phyloP scores from a whole-genome alignment of 1,284 basidiomycete genomes.

The Irpex sp. region DNA sequence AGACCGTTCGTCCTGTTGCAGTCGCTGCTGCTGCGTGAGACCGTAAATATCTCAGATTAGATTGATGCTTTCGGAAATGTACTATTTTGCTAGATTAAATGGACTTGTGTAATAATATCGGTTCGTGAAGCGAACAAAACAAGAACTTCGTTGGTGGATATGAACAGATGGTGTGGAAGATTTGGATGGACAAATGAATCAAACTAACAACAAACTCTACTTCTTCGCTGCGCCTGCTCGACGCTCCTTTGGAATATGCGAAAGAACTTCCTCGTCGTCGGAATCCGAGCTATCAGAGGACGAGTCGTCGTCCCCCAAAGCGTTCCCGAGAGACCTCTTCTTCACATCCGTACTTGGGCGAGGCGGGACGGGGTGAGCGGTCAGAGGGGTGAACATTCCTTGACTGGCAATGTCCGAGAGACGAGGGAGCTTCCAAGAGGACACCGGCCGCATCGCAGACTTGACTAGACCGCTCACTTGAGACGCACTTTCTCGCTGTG shows the following conservation, averaged over 20 bases:
- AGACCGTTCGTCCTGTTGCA: slow-evolving; percentile 24
- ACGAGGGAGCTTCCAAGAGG: slow-evolving; percentile 28
- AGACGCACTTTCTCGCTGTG: slow-evolving; percentile 17
- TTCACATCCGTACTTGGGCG: slow-evolving; percentile 14
- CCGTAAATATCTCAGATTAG: not conserved
- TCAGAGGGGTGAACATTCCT: slow-evolving; percentile 31
- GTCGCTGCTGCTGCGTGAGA: slow-evolving; percentile 22
- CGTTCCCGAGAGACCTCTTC: not conserved
- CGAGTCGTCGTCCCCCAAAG: slow-evolving; percentile 14
- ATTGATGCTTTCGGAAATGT: not conserved
- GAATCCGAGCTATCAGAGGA: not conserved
- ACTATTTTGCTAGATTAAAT: not conserved
- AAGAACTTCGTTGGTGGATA: not conserved
- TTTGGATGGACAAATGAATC: not conserved
- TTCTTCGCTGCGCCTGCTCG: slow-evolving; percentile 45
- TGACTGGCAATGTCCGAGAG: slow-evolving; percentile 53
- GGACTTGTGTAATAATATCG: not conserved
- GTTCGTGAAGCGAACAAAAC: not conserved
- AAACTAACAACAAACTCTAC: not conserved
- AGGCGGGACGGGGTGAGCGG: slow-evolving; percentile 17
- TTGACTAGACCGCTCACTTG: slow-evolving; percentile 24
- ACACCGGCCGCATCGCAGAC: slow-evolving; percentile 18
- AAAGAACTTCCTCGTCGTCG: slow-evolving; percentile 34
- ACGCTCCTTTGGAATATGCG: slow-evolving; percentile 57
- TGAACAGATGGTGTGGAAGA: no score